Percentiles rank a stretch among this genome's conserved stretches.
Evolutionary conservation across 2,329 filamentous ascomycete species (phyloP).

Genomic region (Aspergillus flavus): DNA sequence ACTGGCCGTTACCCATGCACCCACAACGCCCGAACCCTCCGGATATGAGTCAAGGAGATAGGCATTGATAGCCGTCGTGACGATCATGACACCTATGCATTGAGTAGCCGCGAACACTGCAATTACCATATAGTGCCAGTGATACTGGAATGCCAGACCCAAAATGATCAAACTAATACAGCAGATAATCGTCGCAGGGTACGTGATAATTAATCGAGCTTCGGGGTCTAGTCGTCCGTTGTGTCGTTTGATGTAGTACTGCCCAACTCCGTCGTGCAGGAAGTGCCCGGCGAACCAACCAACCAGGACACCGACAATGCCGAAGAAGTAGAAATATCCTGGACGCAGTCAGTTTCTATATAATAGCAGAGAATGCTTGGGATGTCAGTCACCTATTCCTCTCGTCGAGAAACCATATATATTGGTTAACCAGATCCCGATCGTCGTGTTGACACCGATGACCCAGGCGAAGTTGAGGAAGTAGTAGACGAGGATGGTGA

Average conservation of each 20-base stretch:
- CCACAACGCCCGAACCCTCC: slow-evolving; percentile 4
- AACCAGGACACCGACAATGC: slow-evolving; percentile 54
- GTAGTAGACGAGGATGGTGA: slow-evolving; percentile 34
- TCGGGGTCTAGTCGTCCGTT: slow-evolving; percentile 58
- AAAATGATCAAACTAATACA: slow-evolving; percentile 41
- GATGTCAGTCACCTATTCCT: slow-evolving; percentile 48
- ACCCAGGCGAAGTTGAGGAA: slow-evolving; percentile 46
- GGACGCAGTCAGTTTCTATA: slow-evolving; percentile 1
- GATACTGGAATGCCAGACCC: slow-evolving; percentile 50
- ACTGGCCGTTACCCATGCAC: slow-evolving; percentile 53
- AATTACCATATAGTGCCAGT: slow-evolving; percentile 54
- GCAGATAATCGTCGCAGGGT: slow-evolving; percentile 35
- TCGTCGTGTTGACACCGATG: slow-evolving; percentile 58
- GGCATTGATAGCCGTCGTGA: slow-evolving; percentile 53
- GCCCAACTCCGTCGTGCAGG: slow-evolving; percentile 55
- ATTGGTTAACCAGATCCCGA: slow-evolving; percentile 52
- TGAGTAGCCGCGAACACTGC: slow-evolving; percentile 55
- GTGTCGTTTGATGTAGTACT: slow-evolving; percentile 50
- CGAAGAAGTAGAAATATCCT: slow-evolving; percentile 58
- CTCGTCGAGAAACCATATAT: slow-evolving; percentile 53
- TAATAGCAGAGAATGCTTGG: not conserved
- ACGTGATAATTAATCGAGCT: slow-evolving; percentile 54
- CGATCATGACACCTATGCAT: slow-evolving; percentile 58
- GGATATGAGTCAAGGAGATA: slow-evolving; percentile 57
- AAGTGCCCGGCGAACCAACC: slow-evolving; percentile 54